Base-by-base conservation (phyloP, 2,329 filamentous ascomycete species). In the Phialophora verrucosa region DNA sequence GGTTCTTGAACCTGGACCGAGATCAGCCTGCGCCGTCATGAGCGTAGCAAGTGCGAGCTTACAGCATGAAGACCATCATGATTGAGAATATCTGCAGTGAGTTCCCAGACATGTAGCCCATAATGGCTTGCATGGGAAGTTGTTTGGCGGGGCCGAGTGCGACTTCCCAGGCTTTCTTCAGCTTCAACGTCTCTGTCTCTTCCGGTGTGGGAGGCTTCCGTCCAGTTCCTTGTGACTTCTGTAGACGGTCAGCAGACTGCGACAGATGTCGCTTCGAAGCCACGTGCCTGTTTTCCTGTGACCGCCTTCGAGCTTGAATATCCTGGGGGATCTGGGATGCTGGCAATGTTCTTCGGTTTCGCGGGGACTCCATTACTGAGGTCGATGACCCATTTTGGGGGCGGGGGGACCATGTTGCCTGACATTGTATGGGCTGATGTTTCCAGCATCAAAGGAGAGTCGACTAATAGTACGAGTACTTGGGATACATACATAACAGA, bases 21-120 rank as follows among this genome's bases (percentile, higher is more conserved):
- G 14, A 29, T 72, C 51, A 72, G 67, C 42, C 23, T 23, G 11
- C 42, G 44, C 14, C 6, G 20, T 6, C 4, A 12, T 27, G 53
- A 12, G 27, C 35, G 17, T 12, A 23, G 3, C 27, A 10, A 20
- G 25, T 20, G 0, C 17, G 10, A 50, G 31, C 71, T 59, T 54
- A 73, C 70, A 73, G 89, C 91, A 97, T 98, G 75, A 94, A 93
- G 20, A 98, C 94, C 93, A 98, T 99, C 92, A 98, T 98, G 80
- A 99, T 98, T 80, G 91, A 96, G 83, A 99, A 99, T 72, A 99
- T 98, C 78, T 99, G 95, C 55, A 99, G 87, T 68, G 92, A 93
- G 82, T 98, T 99, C 75, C 95, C 95, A 35, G 94, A 96, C 95
- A 99, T 99, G 85, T 99, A 99, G 93, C 98, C 98, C 89, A 97